These are phyloP conservation scores for Mycosphaerelloides madeirae DNA, from an alignment of 2,329 filamentous ascomycete species.

Conservation along the genomic window DNA sequence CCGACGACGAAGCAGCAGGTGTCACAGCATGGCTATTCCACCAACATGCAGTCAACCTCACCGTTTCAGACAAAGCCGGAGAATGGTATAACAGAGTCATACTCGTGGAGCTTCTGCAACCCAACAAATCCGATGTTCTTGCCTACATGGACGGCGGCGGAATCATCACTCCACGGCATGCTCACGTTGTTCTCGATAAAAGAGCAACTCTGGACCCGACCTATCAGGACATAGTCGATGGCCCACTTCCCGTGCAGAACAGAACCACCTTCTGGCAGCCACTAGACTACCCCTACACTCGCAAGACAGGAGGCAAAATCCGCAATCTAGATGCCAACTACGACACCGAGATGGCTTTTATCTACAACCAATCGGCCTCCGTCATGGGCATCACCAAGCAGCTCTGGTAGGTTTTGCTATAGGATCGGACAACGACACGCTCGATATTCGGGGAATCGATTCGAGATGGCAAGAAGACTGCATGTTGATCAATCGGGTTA, in stretches of 20 bases:
- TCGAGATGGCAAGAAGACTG: slow-evolving; percentile 39
- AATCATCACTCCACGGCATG: slow-evolving; percentile 38
- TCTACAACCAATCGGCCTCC: slow-evolving; percentile 32
- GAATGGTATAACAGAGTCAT: too few species aligned
- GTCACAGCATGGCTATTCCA: too few species aligned
- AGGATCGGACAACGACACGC: slow-evolving; percentile 41
- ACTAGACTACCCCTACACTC: slow-evolving; percentile 41
- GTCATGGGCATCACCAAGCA: slow-evolving; percentile 39
- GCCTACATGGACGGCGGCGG: slow-evolving; percentile 41
- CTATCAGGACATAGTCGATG: slow-evolving; percentile 44
- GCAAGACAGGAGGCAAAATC: slow-evolving; percentile 37
- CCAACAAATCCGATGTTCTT: slow-evolving; percentile 48
- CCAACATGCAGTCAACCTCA: too few species aligned
- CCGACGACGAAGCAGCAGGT: too few species aligned
- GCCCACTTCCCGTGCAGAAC: slow-evolving; percentile 47
- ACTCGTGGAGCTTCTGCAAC: slow-evolving; percentile 41
- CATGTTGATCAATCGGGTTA: slow-evolving; percentile 43
- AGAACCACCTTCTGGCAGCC: slow-evolving; percentile 37
- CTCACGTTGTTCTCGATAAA: slow-evolving; percentile 41
- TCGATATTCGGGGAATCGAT: slow-evolving; percentile 39
- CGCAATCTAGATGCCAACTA: slow-evolving; percentile 39
- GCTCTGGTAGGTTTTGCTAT: slow-evolving; percentile 39
- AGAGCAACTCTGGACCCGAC: slow-evolving; percentile 36
- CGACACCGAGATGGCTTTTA: slow-evolving; percentile 30
- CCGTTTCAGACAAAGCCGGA: too few species aligned